Base-by-base conservation (phyloP, 306 rosid species). In the Canavalia ensiformis region DNA sequence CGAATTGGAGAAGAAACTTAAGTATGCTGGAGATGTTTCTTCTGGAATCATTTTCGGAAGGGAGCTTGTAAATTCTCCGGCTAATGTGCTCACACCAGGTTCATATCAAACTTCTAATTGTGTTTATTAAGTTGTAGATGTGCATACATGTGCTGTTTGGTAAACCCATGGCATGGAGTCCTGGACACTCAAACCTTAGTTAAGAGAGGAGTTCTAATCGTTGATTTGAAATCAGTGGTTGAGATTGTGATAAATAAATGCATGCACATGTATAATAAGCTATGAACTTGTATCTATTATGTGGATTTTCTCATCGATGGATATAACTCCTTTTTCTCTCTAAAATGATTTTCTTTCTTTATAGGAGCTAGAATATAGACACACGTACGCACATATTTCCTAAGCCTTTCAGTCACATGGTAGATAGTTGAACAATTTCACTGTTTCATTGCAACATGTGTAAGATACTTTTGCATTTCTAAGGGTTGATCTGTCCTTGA, bases 21-120 rank as follows among this genome's bases (percentile, higher is more conserved):
- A 93, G 84, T 88, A 62, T 79, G 94, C 94, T 2, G 93, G 79
- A 82, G 73, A 89, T 55, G 82, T 93, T 73, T 85, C 94, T 78
- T 88, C 94, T 78, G 98, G 91, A 51, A 68, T 93, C 33, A 41
- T 91, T 77, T 82, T 91, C 8, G 98, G 94, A 82, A 88, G 74
- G 83, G 93, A 93, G 85, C 94, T 93, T 62, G 93, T 87, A 44
- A 91, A 90, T 68, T 93, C 98, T 11, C 98, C 98, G 6, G 97
- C 97, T 79, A 93, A 93, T 85, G 98, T 93, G 41, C 93, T 93
- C 30, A 93, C 98, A 7, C 98, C 98, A 79, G 98, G 98, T 93
- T 77, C 12, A 70, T 85, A 85, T 51, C 62, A 77, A 66, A 41
- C 81, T 65, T 73, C 18, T 28, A 1, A 42, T 68, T 39, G 8